Conservation (phyloP, 2,329 filamentous ascomycete genomes). For the Paracoccidioides brasiliensis region DNA sequence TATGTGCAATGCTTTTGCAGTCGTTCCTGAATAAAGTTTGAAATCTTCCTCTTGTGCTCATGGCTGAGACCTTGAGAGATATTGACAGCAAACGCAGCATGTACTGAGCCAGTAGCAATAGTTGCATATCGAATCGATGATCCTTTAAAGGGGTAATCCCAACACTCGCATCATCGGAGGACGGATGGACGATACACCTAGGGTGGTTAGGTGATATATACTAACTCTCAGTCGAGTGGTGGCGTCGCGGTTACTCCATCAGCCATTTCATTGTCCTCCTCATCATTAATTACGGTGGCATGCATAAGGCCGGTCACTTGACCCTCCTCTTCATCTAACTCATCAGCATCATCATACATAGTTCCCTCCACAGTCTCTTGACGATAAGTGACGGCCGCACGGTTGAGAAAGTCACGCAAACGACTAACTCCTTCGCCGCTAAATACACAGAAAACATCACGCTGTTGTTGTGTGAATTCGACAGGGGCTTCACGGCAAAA, state of each 20-base stretch:
- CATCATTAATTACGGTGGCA: conserved; percentile 30
- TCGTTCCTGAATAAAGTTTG: background rate
- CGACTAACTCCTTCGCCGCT: conserved; percentile 70
- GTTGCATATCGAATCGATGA: background rate
- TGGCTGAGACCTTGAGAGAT: background rate
- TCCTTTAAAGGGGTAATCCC: background rate
- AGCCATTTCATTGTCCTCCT: conserved; percentile 20
- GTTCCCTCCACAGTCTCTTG: conserved; percentile 26
- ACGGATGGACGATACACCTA: background rate
- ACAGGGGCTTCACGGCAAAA: conserved; percentile 78
- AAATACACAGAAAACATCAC: conserved; percentile 94
- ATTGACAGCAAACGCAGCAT: background rate
- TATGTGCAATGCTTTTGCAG: background rate
- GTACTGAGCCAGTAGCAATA: background rate
- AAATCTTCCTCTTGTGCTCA: background rate
- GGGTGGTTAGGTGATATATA: background rate
- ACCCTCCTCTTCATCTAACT: conserved; percentile 31
- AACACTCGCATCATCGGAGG: background rate
- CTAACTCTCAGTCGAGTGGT: conserved; percentile 13
- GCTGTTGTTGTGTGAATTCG: conserved; percentile 91
- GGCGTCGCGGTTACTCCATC: conserved; percentile 4
- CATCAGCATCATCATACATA: conserved; percentile 34
- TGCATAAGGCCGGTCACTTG: conserved; percentile 31
- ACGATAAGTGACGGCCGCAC: conserved; percentile 21
- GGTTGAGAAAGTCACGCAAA: conserved; percentile 66